These are phyloP conservation scores for Wickerhamomyces canadensis DNA, from an alignment of 805 yeast genomes.

Conservation along the genomic window DNA sequence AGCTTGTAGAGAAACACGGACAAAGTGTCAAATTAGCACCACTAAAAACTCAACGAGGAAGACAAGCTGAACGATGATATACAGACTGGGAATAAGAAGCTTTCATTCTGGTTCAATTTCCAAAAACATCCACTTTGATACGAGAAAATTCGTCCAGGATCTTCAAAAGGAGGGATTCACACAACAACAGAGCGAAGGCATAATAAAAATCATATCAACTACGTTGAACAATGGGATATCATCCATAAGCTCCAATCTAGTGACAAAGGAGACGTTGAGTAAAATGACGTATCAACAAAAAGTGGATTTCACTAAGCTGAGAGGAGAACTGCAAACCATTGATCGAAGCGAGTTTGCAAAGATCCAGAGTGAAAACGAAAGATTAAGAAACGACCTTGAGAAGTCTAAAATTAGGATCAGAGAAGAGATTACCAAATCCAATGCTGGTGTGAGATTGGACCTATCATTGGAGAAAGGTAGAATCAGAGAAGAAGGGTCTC, in stretches of 20 bases:
- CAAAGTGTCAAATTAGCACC: no score
- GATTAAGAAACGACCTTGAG: conserved; percentile 77
- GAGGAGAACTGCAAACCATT: conserved; percentile 84
- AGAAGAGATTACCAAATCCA: conserved; percentile 87
- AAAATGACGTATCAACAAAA: conserved; percentile 91
- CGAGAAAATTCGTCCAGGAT: conserved; percentile 20
- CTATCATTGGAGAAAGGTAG: conserved; percentile 92
- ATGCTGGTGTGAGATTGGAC: conserved; percentile 87
- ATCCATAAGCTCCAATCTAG: conserved; percentile 69
- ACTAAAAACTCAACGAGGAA: neutral
- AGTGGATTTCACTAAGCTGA: conserved; percentile 91
- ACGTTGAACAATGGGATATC: conserved; percentile 79
- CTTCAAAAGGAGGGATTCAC: conserved; percentile 60
- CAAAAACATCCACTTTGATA: conserved; percentile 20
- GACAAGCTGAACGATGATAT: no score
- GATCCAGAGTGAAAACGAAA: conserved; percentile 81
- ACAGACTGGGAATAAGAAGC: neutral
- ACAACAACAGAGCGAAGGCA: conserved; percentile 71
- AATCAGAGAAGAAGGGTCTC: conserved; percentile 88
- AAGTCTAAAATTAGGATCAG: conserved; percentile 76
- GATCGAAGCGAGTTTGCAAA: conserved; percentile 82
- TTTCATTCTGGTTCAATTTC: conserved; percentile 1
- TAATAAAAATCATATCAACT: conserved; percentile 64
- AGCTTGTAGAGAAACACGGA: no score
- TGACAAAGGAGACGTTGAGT: conserved; percentile 78